phyloP scores from a whole-genome alignment of 257 asterid genomes.

The Oldenlandia corymbosa region DNA sequence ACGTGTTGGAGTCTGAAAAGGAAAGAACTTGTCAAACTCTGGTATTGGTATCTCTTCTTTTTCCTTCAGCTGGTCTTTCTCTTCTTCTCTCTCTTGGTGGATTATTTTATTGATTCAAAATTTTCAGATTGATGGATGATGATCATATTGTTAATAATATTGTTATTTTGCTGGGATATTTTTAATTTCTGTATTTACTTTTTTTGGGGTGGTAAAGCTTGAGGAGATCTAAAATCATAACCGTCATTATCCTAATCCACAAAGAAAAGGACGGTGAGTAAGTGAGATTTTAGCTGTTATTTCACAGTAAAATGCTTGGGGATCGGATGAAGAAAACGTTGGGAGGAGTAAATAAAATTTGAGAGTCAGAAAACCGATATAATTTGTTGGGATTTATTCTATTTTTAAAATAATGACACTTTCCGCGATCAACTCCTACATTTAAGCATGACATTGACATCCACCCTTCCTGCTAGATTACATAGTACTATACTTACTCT shows the following conservation, averaged over 20 bases:
- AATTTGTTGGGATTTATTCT: neutral
- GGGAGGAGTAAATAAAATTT: neutral
- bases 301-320: no score
- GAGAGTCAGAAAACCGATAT: constrained; percentile 1
- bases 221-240: no score
- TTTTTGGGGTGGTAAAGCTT: no score
- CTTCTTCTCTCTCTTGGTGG: neutral
- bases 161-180: no score
- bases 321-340: neutral
- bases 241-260: no score
- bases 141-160: no score
- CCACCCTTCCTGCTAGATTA: neutral
- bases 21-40: neutral
- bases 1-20: neutral
- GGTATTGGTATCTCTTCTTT: neutral
- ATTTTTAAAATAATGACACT: neutral
- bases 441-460: neutral
- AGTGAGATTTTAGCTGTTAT: no score
- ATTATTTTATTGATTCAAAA: neutral
- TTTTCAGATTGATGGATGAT: no score
- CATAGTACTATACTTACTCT: neutral
- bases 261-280: no score
- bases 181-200: no score
- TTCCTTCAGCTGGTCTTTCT: no score
- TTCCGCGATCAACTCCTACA: neutral